Base-by-base conservation (phyloP, 306 rosid genomes). In the Astragalus glycyphyllos region DNA sequence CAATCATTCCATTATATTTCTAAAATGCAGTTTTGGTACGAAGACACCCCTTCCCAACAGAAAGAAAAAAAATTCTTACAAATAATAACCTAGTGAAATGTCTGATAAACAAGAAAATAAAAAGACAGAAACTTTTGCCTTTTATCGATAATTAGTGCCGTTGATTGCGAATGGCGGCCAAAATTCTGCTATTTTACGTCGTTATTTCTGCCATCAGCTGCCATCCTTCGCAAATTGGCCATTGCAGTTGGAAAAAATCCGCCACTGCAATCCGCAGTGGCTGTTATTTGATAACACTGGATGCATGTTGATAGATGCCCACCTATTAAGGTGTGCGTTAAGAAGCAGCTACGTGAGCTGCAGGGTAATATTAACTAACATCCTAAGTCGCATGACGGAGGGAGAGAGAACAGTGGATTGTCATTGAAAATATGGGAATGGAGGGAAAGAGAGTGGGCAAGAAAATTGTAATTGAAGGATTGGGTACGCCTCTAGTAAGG, bases 51-150 rank as follows among this genome's bases (percentile, higher is more conserved):
- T 45, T 17, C 15, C 34, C 68, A 47, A 46, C 11, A 10, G 14
- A 16, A 71, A 45, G 54, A 2, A 26, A 58, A 46, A 71, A 46
- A 15, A 10, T 35, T 10, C n/a, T 26, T 35, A 54, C 42, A 42
- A 74, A 53, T 12, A 23, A 51, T 12, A 65, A 44, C 48, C 71
- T 63, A 37, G 44, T 50, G 42, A 14, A 44, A 38, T 60, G 31
- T 5, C 69, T 42, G 48, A 3, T 42, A 42, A 42, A 40, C 45
- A 40, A 40, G 45, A 40, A 40, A 40, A 8, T 2, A 7, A 40
- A 40, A 40, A 40, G 45, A 6, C 8, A 8, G 9, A 40, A 7
- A 8, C 45, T 1, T 40, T 40, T 40, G 45, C 45, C 11, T 40
- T 40, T 40, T 40, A 40, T 8, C 8, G 45, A 40, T 40, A 0